Base-by-base conservation (phyloP, 768 basidiomycete genomes). In the Mycena capillaripes region DNA sequence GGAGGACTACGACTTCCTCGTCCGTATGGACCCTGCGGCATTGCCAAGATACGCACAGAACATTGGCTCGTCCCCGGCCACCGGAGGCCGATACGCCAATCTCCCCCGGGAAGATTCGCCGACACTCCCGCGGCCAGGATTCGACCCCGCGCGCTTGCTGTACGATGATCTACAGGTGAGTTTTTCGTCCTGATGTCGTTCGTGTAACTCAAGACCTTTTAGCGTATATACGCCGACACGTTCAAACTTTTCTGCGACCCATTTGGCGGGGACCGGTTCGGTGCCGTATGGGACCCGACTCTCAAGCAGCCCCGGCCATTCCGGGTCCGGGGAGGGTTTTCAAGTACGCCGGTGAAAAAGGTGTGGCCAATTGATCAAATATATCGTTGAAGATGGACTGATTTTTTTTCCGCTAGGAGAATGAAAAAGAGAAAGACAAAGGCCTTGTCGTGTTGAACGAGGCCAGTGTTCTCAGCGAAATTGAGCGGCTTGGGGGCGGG, bases 211-310 rank as follows among this genome's bases (percentile, higher is more conserved):
- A 29, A 30, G 71, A 30, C 69, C 53, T 1, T 44, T 27, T 44
- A 97, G 94, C 86, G 88, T 23, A 82, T 91, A 6, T 97, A 95
- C 78, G 85, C 89, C 1, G 92, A 95, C 71, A 92, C 92, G 0
- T 88, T 95, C 73, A 89, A 94, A 68, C 86, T 97, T 44, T 99
- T 99, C 86, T 90, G 90, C 76, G 97, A 99, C 74, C 84, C 89
- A 0, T 87, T 91, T 38, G 98, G 98, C 16, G 96, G 97, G 0
- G 85, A 89, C 67, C 84, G 85, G 38, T 92, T 97, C 61, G 97
- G 95, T 8, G 91, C 88, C 0, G 91, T 98, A 2, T 99, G 96
- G 95, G 94, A 97, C 76, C 93, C 95, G 8, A 85, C 85, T 17
- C 82, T 95, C 38, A 88, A 87, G 66, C 83, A 87, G 29, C 81